Conservation (phyloP, 257 asterid genomes). For the Verbascum thapsus region DNA sequence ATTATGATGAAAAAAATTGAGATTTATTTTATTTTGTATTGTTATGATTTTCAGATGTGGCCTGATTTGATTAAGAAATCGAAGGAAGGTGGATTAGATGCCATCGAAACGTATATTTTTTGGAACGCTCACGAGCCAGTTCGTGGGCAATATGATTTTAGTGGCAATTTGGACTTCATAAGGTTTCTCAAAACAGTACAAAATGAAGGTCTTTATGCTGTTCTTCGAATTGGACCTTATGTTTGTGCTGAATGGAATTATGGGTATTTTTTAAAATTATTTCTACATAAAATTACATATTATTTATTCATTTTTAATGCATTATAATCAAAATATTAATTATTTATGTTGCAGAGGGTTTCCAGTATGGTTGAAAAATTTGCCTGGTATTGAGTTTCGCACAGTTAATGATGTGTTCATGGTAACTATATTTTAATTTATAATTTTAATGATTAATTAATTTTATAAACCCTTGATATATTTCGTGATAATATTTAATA, state of each 20-base stretch:
- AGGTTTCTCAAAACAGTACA: slow-evolving; percentile 51
- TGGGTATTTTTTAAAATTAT: slow-evolving; percentile 39
- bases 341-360: slow-evolving; percentile 56
- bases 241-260: slow-evolving; percentile 80
- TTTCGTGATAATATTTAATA: too few species aligned
- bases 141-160: slow-evolving; percentile 60
- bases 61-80: slow-evolving; percentile 64
- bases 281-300: too few species aligned
- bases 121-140: slow-evolving; percentile 71
- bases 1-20: too few species aligned
- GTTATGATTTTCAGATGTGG: too few species aligned
- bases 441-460: too few species aligned
- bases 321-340: too few species aligned
- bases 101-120: slow-evolving; percentile 61
- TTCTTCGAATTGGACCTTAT: slow-evolving; percentile 66
- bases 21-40: too few species aligned
- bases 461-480: background rate
- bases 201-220: slow-evolving; percentile 56
- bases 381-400: slow-evolving; percentile 58
- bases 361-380: slow-evolving; percentile 75
- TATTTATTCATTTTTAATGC: too few species aligned
- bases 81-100: slow-evolving; percentile 72
- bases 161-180: slow-evolving; percentile 60
- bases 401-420: slow-evolving; percentile 58
- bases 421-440: too few species aligned